A percentile compares a stretch with the other conserved stretches of the same genome.
Evolutionary conservation across 768 basidiomycete genomes (phyloP).

Genomic region (Lactarius vividus): DNA sequence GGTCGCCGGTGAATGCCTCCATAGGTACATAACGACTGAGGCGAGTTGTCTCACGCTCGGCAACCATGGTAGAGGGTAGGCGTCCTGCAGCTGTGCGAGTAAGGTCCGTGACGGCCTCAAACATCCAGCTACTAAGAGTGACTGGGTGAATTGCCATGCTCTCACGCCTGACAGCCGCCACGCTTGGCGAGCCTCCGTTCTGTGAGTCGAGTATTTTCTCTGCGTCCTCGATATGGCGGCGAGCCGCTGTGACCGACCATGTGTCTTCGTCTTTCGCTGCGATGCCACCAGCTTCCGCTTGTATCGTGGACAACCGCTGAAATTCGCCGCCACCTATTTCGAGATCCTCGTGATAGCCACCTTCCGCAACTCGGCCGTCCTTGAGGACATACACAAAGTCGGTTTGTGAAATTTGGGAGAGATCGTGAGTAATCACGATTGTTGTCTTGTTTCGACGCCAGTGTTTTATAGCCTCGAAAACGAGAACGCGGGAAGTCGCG

Average conservation of each 20-base stretch:
- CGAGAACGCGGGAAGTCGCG: slow-evolving; percentile 78
- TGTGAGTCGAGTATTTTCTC: slow-evolving; percentile 48
- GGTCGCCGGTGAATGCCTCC: slow-evolving; percentile 32
- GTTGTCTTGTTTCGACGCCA: slow-evolving; percentile 83
- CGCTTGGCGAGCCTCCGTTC: slow-evolving; percentile 38
- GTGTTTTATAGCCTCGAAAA: slow-evolving; percentile 66
- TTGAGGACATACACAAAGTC: slow-evolving; percentile 96
- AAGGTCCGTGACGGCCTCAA: slow-evolving; percentile 70
- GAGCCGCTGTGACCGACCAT: slow-evolving; percentile 30
- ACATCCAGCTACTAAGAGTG: slow-evolving; percentile 81
- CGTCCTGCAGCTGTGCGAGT: slow-evolving; percentile 38
- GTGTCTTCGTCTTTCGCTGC: slow-evolving; percentile 39
- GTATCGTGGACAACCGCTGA: slow-evolving; percentile 59
- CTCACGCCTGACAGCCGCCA: slow-evolving; percentile 38
- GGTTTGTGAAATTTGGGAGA: slow-evolving; percentile 66
- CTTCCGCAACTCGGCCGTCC: slow-evolving; percentile 75
- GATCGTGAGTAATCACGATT: slow-evolving; percentile 93
- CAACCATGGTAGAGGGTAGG: slow-evolving; percentile 32
- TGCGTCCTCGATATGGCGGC: slow-evolving; percentile 41
- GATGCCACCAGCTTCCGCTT: slow-evolving; percentile 52
- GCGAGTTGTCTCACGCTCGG: slow-evolving; percentile 30
- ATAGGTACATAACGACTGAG: slow-evolving; percentile 40
- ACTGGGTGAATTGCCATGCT: slow-evolving; percentile 52
- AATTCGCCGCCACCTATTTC: slow-evolving; percentile 68
- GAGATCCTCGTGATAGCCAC: slow-evolving; percentile 82